Base-by-base conservation (phyloP, 441 rosid genomes). In the Euphorbia corollata region DNA sequence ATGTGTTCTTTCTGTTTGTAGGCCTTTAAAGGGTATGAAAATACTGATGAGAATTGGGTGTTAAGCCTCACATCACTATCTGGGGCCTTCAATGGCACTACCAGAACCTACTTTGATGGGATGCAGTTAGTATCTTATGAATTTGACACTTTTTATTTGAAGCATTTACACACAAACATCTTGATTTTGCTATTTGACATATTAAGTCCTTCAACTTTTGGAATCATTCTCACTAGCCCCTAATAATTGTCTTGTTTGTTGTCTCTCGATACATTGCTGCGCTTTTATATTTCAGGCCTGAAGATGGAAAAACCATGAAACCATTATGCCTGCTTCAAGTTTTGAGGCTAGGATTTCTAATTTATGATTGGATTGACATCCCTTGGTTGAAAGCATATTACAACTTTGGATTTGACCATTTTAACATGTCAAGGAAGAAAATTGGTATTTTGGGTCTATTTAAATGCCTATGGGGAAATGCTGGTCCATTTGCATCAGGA, bases 31-130 rank as follows among this genome's bases (percentile, higher is more conserved):
- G 97, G 97, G 23, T 77, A 79, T 73, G 97, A 83, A 73, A 84
- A 77, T 78, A 85, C 97, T 48, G 83, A 87, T 24, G 96, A 87
- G 83, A 77, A 86, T 53, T 93, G 99, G 99, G 86, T 93, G 34
- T 67, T 91, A 63, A 91, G 99, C 76, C 85, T 93, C 47, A 89
- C 99, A 2, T 82, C 99, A 12, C 75, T 93, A 63, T 91, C 97
- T 0, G 97, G 99, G 27, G 99, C 99, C 1, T 85, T 93, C 87
- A 93, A 93, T 79, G 99, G 99, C 39, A 87, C 97, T 36, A 93
- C 99, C 0, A 89, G 99, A 79, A 81, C 97, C 53, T 93, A 87
- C 79, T 81, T 93, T 55, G 99, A 93, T 79, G 99, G 99, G 70
- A 91, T 93, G 89, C 81, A 80, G 99, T 93, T 68, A 75, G 97